Percentiles rank a stretch among this genome's conserved stretches.
These are phyloP conservation scores for Laguncularia racemosa DNA, from an alignment of 345 rosid genomes.

Conservation along the genomic window DNA sequence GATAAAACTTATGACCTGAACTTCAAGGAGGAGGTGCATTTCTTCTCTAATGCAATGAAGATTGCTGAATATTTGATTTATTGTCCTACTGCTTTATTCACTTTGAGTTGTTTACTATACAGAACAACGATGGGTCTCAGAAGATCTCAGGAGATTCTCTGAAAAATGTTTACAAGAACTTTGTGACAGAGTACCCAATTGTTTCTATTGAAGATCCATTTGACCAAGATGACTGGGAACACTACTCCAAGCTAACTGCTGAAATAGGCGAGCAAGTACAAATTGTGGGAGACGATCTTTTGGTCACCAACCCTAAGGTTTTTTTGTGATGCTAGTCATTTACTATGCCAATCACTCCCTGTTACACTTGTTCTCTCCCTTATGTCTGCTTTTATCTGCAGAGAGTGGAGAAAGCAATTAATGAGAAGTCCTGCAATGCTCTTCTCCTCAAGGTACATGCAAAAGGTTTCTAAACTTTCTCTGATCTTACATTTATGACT, in stretches of 20 bases:
- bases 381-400: conserved; percentile 16
- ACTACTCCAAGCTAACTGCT: conserved; percentile 64
- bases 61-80: not conserved
- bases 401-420: conserved; percentile 91
- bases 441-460: conserved; percentile 77
- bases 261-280: conserved; percentile 79
- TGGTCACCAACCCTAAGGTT: conserved; percentile 98
- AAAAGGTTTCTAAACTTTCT: not conserved
- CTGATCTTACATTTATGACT: not conserved
- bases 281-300: conserved; percentile 94
- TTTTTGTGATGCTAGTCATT: not conserved
- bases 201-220: conserved; percentile 96
- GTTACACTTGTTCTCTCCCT: not conserved
- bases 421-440: conserved; percentile 84
- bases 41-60: not conserved
- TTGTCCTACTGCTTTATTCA: not conserved
- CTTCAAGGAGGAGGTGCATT: conserved; percentile 71
- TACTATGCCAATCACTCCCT: not conserved
- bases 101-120: conserved; percentile 9
- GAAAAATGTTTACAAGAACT: conserved; percentile 85
- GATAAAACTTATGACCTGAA: conserved; percentile 85
- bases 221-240: conserved; percentile 98
- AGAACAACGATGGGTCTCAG: conserved; percentile 81
- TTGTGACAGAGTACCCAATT: conserved; percentile 79
- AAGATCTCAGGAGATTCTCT: conserved; percentile 86